Conservation (phyloP, 2,329 filamentous ascomycete species). For the Davidsoniella neocaledoniae region DNA sequence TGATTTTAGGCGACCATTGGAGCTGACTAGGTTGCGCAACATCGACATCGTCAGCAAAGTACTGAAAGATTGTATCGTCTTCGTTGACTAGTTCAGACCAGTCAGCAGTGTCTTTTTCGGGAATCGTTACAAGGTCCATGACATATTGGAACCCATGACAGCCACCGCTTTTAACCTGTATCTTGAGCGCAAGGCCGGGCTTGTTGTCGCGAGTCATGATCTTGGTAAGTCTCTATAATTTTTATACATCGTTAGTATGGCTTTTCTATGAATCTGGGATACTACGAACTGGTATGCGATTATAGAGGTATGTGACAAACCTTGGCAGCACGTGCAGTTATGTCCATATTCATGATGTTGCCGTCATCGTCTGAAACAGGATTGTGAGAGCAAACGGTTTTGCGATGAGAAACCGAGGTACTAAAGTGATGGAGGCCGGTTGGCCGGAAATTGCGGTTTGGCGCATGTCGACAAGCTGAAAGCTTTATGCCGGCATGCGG, state of each 20-base stretch:
- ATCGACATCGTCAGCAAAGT: slow-evolving; percentile 34
- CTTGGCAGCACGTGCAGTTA: slow-evolving; percentile 67
- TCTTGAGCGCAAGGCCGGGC: slow-evolving; percentile 69
- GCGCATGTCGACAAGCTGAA: not conserved
- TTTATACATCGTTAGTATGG: too few species aligned
- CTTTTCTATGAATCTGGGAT: too few species aligned
- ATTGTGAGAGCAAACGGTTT: slow-evolving; percentile 44
- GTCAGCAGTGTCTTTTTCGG: slow-evolving; percentile 21
- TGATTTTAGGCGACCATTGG: slow-evolving; percentile 48
- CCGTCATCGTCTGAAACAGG: slow-evolving; percentile 68
- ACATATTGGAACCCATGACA: slow-evolving; percentile 98
- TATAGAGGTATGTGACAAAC: slow-evolving; percentile 25
- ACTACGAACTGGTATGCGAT: too few species aligned
- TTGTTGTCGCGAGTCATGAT: slow-evolving; percentile 61
- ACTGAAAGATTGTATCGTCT: slow-evolving; percentile 81
- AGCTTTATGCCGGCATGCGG: too few species aligned
- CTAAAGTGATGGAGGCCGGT: slow-evolving; percentile 21
- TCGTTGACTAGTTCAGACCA: slow-evolving; percentile 31
- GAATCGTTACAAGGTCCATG: slow-evolving; percentile 64
- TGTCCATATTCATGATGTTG: slow-evolving; percentile 66
- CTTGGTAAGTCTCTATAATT: slow-evolving; percentile 47
- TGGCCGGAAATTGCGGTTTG: not conserved
- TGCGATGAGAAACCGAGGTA: slow-evolving; percentile 20
- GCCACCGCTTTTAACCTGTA: slow-evolving; percentile 82
- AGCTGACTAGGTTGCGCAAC: slow-evolving; percentile 15